Base-by-base conservation (phyloP, 352 stramenopile species). In the Phytophthora megakarya region DNA sequence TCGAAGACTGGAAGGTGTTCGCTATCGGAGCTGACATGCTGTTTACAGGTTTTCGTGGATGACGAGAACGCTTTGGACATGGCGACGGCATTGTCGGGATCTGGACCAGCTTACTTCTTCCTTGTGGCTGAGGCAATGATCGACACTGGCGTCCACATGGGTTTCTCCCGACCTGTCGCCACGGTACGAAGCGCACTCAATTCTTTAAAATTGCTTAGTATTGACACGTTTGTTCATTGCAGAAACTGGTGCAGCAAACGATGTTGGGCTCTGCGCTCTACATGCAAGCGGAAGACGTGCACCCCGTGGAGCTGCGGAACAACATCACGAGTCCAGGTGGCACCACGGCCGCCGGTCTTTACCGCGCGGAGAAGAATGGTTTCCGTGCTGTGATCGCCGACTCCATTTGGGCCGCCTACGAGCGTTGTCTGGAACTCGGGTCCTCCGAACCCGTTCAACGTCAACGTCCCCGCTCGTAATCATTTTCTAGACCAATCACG, bases 91-190 rank as follows among this genome's bases (percentile, higher is more conserved):
- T 86, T 99, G 19, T 96, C 79, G n/a, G 96, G 96, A 30, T 97
- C 90, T 40, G 96, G 96, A 32, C 96, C 96, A 88, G 96, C 93
- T 22, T 99, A 98, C 62, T 97, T 99, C 54, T 98, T 98, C 68
- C 81, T 99, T 22, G 83, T 98, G 5, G 95, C 97, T 13, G 96
- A 98, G 69, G 89, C 92, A 9, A 98, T 99, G 94, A 97, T 98
- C 71, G 96, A 97, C 66, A 88, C 90, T 35, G 93, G 88, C 37
- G 93, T 98, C 5, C 96, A 98, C 78, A 97, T 99, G 90, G 96
- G 96, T 18, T 98, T 99, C 73, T 90, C 86, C 32, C 80, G 96
- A 40, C 81, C 94, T 21, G 91, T 98, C n/a, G 93, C 96, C 9
- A 91, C 82, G 49, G 82, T 92, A 77, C 4, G 70, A 54, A 18